A percentile compares a stretch with the other conserved stretches of the same genome.
Evolutionary conservation across 2,329 filamentous ascomycete genomes (phyloP).

Genomic region (Didymellaceae sp.): DNA sequence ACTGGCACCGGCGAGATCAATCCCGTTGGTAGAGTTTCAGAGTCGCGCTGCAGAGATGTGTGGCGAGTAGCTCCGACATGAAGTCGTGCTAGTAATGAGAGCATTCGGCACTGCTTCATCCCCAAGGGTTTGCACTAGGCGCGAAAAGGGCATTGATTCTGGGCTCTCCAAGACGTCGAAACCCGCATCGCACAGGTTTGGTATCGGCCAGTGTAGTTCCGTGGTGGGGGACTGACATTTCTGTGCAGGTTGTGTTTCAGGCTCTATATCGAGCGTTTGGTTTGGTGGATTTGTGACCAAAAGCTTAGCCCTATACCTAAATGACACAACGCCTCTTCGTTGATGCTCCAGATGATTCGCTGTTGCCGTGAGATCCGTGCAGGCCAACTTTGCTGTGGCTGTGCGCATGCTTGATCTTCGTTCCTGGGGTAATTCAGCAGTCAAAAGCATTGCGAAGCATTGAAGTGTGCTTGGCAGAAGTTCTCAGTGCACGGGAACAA

Average conservation of each 20-base stretch:
- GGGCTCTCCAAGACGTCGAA: slow-evolving; percentile 16
- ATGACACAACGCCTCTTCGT: background rate
- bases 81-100: slow-evolving; percentile 21
- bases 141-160: slow-evolving; percentile 13
- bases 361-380: slow-evolving; percentile 22
- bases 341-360: background rate
- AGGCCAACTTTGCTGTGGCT: slow-evolving; percentile 14
- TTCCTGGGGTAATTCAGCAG: slow-evolving; percentile 6
- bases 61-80: slow-evolving; percentile 24
- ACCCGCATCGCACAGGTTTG: slow-evolving; percentile 25
- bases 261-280: slow-evolving; percentile 31
- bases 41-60: slow-evolving; percentile 25
- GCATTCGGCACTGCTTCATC: slow-evolving; percentile 20
- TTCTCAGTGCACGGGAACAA: background rate
- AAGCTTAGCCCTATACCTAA: slow-evolving; percentile 24
- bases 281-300: slow-evolving; percentile 30
- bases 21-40: slow-evolving; percentile 29
- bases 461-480: slow-evolving; percentile 2
- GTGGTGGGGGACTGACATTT: slow-evolving; percentile 29
- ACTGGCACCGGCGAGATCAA: slow-evolving; percentile 22
- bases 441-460: slow-evolving; percentile 20
- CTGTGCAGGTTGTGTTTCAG: slow-evolving; percentile 40
- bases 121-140: slow-evolving; percentile 21
- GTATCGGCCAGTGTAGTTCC: slow-evolving; percentile 33
- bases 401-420: slow-evolving; percentile 7